Evolutionary conservation across 345 rosid species (phyloP).

Genomic region (Syzygium aromaticum): DNA sequence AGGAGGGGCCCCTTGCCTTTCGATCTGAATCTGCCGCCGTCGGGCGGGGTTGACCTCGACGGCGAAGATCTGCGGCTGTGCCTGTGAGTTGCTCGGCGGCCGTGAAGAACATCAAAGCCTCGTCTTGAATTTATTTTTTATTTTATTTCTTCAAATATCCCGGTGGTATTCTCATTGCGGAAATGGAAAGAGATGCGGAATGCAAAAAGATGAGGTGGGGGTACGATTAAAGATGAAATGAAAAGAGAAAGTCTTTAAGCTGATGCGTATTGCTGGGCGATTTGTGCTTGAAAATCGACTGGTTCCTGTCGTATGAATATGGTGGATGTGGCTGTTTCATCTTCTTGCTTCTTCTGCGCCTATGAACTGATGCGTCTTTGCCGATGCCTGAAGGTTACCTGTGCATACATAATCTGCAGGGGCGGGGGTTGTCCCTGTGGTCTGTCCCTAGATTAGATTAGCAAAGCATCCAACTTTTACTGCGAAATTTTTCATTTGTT

Average conservation of each 20-base stretch:
- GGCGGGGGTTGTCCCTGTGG: not conserved
- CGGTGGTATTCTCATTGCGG: not conserved
- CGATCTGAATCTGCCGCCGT: conserved; percentile 88
- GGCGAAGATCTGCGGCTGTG: conserved; percentile 75
- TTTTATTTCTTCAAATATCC: not conserved
- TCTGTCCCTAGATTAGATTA: not conserved
- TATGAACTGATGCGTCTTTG: not conserved
- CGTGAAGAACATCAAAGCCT: not conserved
- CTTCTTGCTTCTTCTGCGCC: not conserved
- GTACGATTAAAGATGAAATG: conserved; percentile 1
- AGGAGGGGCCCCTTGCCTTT: conserved; percentile 31
- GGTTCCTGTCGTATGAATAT: not conserved
- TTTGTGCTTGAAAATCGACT: not conserved
- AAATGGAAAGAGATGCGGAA: not conserved
- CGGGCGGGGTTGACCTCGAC: conserved; percentile 44
- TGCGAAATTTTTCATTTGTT: not conserved
- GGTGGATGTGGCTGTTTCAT: not conserved
- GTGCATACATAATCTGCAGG: not conserved
- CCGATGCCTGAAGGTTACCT: not conserved
- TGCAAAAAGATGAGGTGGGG: not conserved
- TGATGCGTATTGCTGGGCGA: not conserved
- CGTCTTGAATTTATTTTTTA: not conserved
- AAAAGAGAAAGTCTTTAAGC: not conserved
- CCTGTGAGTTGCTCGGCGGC: conserved; percentile 36
- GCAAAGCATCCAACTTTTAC: not conserved